Evolutionary conservation across 352 stramenopile genomes (phyloP).

Genomic region (Phytophthora constricta): DNA sequence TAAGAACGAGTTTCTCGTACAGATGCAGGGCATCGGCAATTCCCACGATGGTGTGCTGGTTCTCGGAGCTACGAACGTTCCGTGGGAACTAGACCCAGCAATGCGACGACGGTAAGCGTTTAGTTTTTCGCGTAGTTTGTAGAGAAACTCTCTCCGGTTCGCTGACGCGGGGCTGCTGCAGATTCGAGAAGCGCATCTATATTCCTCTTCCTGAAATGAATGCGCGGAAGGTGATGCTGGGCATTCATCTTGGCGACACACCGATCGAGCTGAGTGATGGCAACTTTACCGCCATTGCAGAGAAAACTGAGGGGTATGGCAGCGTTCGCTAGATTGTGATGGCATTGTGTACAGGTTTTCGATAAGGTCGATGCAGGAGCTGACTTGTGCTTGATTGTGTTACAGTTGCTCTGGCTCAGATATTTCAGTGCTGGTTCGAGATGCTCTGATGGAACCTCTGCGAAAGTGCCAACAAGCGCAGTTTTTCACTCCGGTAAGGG

Average conservation of each 20-base stretch:
- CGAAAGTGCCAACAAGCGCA: conserved; percentile 97
- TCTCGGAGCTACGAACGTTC: conserved; percentile 98
- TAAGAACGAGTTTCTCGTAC: conserved; percentile 99
- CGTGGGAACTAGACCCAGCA: conserved; percentile 97
- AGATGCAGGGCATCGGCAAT: conserved; percentile 97
- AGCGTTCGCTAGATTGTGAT: not conserved
- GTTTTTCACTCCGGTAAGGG: conserved; percentile 80
- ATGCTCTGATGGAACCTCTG: conserved; percentile 98
- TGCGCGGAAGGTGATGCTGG: conserved; percentile 95
- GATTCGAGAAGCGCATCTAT: conserved; percentile 99
- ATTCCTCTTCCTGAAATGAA: conserved; percentile 96
- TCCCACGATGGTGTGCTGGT: conserved; percentile 93
- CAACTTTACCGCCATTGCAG: conserved; percentile 94
- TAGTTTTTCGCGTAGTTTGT: not conserved
- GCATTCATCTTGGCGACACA: conserved; percentile 98
- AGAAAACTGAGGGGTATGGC: conserved; percentile 92
- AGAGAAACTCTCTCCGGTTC: not conserved
- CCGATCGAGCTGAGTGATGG: conserved; percentile 92
- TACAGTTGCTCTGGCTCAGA: conserved; percentile 94
- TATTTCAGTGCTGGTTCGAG: conserved; percentile 96
- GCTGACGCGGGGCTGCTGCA: conserved; percentile 32
- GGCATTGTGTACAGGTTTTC: too few species aligned
- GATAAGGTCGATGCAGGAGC: conserved; percentile 4
- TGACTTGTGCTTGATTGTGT: not conserved
- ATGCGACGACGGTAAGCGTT: conserved; percentile 92